These are phyloP conservation scores for Catenaria anguillulae DNA, from an alignment of 371 early-diverging fungal genomes.

Conservation along the genomic window DNA sequence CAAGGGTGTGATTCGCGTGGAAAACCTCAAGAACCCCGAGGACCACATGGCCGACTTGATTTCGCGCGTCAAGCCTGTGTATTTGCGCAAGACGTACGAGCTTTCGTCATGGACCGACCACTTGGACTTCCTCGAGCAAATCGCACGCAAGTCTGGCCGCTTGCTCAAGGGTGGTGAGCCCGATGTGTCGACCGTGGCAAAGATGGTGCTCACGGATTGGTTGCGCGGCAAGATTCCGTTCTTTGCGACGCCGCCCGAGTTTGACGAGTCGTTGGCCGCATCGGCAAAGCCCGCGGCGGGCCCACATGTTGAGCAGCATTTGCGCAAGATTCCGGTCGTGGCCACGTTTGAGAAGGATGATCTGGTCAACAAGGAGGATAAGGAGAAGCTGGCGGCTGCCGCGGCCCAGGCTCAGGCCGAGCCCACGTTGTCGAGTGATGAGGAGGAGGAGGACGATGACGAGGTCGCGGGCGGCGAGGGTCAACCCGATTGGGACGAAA, in stretches of 20 bases:
- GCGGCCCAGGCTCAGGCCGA: constrained; percentile 25
- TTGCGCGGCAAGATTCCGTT: constrained; percentile 96
- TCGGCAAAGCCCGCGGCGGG: constrained; percentile 12
- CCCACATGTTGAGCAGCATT: constrained; percentile 55
- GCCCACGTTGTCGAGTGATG: constrained; percentile 14
- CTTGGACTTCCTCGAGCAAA: constrained; percentile 77
- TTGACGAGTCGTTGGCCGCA: constrained; percentile 3
- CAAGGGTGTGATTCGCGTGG: constrained; percentile 92
- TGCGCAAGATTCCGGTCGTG: constrained; percentile 65
- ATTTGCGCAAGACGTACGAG: constrained; percentile 79
- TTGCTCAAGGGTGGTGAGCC: constrained; percentile 94
- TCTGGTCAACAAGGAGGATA: constrained; percentile 24
- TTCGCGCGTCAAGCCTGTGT: constrained; percentile 70
- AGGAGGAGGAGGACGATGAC: constrained; percentile 19
- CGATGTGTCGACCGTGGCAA: constrained; percentile 81
- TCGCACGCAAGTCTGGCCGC: constrained; percentile 83
- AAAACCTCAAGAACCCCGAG: constrained; percentile 88
- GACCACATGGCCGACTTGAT: constrained; percentile 81
- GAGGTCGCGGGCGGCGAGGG: constrained; percentile 19
- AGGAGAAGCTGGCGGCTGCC: constrained; percentile 20
- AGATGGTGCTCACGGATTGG: constrained; percentile 98
- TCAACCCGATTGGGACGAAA: constrained; percentile 74
- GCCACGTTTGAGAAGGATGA: constrained; percentile 63
- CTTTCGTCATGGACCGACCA: constrained; percentile 62
- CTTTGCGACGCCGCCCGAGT: constrained; percentile 58